Evolutionary conservation across 2,329 filamentous ascomycete genomes (phyloP), one percentile per base, ranked within the genome.

Genomic region (Hymenoscyphus repandus): DNA sequence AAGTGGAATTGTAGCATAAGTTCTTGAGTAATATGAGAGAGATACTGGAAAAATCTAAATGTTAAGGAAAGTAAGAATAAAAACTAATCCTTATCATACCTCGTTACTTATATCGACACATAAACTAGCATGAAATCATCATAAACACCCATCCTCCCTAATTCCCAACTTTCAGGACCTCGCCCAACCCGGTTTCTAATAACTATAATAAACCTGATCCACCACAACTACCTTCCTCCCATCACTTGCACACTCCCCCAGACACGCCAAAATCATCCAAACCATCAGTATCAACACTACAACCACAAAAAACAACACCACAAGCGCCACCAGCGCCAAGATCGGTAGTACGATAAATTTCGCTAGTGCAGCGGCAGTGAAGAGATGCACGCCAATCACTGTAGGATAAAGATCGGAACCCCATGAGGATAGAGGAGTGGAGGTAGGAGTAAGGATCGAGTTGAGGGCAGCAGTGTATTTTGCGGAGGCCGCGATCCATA

Each of bases 281-380:
- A 18, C 12, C 17, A 45, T 9, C 4, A 34, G 17, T 27, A 33
- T 33, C 15, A 13, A 11, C 27, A 34, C 22, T 6, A 45, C 13
- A 10, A 45, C 30, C 32, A 34, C 32, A 20, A 45, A 33, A 5
- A 33, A 17, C 9, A 45, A 34, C n/a, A 45, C 27, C 9, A 33
- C 12, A 20, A 45, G 15, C 15, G 38, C 17, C 33, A 45, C 22
- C 9, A 45, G 17, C 5, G 42, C 42, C 17, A 45, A 18, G 31
- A 45, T 17, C 6, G 42, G 42, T 7, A 45, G 10, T 9, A 45
- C 42, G 42, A 45, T 17, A 11, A 45, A 20, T 45, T 45, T 45
- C 31, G 42, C 17, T 11, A 45, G 10, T 10, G 42, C 42, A 12
- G 42, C 42, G 42, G 22, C 7, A 6, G 17, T 6, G 15, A 45